Evolutionary conservation across 2,329 filamentous ascomycete genomes (phyloP), one percentile per base, ranked within the genome.

Genomic region (Scedosporium apiospermum): DNA sequence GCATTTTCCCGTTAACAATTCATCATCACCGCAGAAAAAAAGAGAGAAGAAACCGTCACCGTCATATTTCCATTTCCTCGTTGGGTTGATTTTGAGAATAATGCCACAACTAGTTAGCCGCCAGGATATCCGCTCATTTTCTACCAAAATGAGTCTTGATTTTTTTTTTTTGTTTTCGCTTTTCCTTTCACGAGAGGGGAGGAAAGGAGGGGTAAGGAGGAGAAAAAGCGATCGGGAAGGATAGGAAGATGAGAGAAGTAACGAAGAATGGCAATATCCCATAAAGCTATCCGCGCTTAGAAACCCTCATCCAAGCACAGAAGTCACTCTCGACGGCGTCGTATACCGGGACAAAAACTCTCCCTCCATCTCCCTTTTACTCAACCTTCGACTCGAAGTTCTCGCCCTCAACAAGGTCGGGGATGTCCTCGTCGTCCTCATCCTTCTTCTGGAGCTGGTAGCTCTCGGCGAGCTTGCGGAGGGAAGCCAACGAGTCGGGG

Each of bases 301-400:
- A 55, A 55, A 14, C 23, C 18, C 18, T 23, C 23, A 55, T 55
- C 23, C 23, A 55, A 23, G 51, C 51, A 55, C 51, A 10, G 51
- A 55, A 26, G 12, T 55, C n/a, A 30, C 51, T 55, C 18, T 53
- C 3, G 21, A 55, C 51, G 51, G 51, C 51, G 12, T 55, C 51
- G 51, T 30, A 27, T 55, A 27, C 23, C 51, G 49, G 53, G 30
- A 61, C 34, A 57, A 62, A 27, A 59, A 49, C 61, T 60, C 34
- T 63, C 51, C n/a, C n/a, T 49, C 57, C 18, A 21, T 63, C 16
- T 34, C 26, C 59, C 64, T 61, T 62, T 82, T 95, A 96, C 83
- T 96, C 92, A 77, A 95, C 91, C 81, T 97, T 97, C 80, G 87
- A 89, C 85, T 99, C 95, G 74, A 99, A 99, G 86, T 91, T 96